These are phyloP conservation scores for Cardamine occulta DNA, from an alignment of 345 rosid species.

Conservation along the genomic window DNA sequence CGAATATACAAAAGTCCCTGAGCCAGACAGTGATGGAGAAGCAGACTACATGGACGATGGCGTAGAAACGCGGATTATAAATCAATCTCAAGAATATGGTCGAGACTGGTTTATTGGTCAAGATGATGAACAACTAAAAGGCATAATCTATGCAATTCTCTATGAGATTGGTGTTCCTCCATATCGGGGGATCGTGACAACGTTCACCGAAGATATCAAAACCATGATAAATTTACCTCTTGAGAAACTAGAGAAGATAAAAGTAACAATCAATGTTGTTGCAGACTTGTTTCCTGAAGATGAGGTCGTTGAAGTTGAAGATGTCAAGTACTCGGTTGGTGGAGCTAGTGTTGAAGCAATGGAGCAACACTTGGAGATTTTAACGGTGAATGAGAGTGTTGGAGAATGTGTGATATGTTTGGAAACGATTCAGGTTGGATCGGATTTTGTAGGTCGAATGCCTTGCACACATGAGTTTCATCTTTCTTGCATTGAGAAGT, in stretches of 20 bases:
- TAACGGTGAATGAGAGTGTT: not conserved
- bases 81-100: not conserved
- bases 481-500: not conserved
- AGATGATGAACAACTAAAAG: not conserved
- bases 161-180: not conserved
- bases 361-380: not conserved
- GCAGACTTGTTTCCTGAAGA: not conserved
- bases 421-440: not conserved
- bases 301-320: not conserved
- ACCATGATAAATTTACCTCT: not conserved
- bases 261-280: not conserved
- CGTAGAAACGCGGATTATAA: not conserved
- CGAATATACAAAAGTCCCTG: not conserved
- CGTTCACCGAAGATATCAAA: not conserved
- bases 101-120: not conserved
- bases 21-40: not conserved
- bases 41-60: not conserved
- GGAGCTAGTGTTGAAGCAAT: not conserved
- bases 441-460: not conserved
- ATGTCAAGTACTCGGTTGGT: no score
- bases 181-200: not conserved
- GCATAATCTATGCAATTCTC: not conserved
- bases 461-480: not conserved
- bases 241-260: not conserved
- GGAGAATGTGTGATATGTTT: not conserved